Evolutionary conservation across 2,329 filamentous ascomycete species (phyloP), one percentile per base, ranked within the genome.

Genomic region (Microdochium bolleyi): DNA sequence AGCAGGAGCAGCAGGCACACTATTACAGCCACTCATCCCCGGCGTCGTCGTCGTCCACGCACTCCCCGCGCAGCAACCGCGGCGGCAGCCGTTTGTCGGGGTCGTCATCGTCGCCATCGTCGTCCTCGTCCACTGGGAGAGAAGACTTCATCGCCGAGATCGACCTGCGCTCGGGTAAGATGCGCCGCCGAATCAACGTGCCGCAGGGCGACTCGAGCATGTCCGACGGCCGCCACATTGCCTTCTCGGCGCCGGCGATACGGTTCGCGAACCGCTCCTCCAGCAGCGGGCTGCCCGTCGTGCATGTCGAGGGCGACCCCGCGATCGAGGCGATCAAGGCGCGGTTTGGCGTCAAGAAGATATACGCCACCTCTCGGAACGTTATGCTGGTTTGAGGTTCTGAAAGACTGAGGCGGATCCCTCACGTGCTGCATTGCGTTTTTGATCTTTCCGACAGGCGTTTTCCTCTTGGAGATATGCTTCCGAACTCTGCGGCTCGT

Each of bases 101-200:
- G n/a, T n/a, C n/a, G n/a, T 11, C 37, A 10, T 11, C n/a, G 11
- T 10, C 11, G 10, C 19, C 37, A 7, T 41, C 37, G 11, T 41
- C 37, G 16, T 7, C 11, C 37, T 10, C 5, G 11, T 7, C 8
- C 16, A n/a, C 37, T 10, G 30, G 30, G 8, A 57, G 34, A 24
- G 57, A 61, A n/a, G 59, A 60, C 46, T 61, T 63, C 51, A 58
- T 63, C 48, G 61, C 60, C 5, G 61, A 63, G 48, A 54, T 63
- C n/a, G 60, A 62, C 37, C 50, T 62, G 7, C 57, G 61, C 22
- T 57, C 57, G 16, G 61, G 61, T 32, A 60, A 60, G 52, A 62
- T 63, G 55, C 57, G 58, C 5, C 61, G 60, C 46, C 54, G 57
- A 49, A 57, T 63, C 38, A 61, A 61, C 34, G 58, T 63, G 2